Percentiles rank a stretch among this genome's conserved stretches.
Conservation (phyloP, 768 basidiomycete species). For the Lentinula edodes region DNA sequence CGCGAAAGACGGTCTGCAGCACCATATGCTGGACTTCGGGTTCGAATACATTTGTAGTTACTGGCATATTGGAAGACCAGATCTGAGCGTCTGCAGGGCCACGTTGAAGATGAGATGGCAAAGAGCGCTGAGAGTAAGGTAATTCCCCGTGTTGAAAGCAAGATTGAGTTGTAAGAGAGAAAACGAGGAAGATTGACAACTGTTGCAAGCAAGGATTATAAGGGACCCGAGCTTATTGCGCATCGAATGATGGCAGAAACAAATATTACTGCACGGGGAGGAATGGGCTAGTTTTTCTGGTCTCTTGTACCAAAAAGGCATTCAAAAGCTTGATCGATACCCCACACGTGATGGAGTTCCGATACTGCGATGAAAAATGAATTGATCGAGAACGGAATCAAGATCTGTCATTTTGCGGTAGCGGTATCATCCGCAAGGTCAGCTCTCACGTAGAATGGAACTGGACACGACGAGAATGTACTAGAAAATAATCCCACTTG, state of each 20-base stretch:
- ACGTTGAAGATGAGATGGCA: background rate
- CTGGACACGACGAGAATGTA: background rate
- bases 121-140: background rate
- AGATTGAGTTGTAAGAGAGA: background rate
- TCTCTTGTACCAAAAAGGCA: background rate
- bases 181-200: slow-evolving; percentile 1
- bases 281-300: background rate
- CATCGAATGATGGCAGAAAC: background rate
- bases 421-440: background rate
- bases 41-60: background rate
- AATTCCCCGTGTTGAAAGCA: background rate
- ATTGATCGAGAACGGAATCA: background rate
- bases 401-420: background rate
- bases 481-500: background rate
- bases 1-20: slow-evolving; percentile 62
- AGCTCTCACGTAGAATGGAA: background rate
- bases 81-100: background rate
- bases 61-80: background rate
- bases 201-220: background rate
- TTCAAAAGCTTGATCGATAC: slow-evolving; percentile 1
- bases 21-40: slow-evolving; percentile 38
- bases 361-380: background rate
- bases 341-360: background rate
- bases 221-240: background rate
- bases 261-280: background rate